Conservation (phyloP, 176 grass and related monocot species). For the Phoenix dactylifera region DNA sequence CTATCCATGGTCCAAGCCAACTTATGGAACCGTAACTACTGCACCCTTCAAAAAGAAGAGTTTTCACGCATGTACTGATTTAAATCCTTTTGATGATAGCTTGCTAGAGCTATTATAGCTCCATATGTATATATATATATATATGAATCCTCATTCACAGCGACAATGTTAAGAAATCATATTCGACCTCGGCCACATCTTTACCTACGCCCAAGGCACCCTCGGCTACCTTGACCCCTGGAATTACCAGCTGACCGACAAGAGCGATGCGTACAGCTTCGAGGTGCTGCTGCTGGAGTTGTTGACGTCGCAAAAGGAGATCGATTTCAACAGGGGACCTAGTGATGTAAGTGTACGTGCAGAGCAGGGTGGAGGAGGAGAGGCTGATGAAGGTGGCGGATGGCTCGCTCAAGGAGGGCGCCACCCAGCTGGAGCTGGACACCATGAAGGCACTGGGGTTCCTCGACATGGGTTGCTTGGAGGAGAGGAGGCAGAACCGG, state of each 20-base stretch:
- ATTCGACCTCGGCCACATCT: constrained; percentile 56
- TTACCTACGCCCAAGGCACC: constrained; percentile 71
- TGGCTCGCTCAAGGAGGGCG: constrained; percentile 25
- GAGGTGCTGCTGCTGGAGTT: constrained; percentile 85
- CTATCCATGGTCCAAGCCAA: too few species aligned
- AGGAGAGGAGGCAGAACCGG: constrained; percentile 58
- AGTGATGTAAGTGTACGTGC: constrained; percentile 63
- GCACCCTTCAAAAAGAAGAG: too few species aligned
- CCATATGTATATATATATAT: too few species aligned
- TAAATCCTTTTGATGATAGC: too few species aligned
- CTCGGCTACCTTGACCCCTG: constrained; percentile 74
- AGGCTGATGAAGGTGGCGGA: constrained; percentile 47
- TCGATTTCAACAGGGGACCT: constrained; percentile 43
- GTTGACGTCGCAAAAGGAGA: constrained; percentile 60
- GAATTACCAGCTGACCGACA: constrained; percentile 78
- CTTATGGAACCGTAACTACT: too few species aligned
- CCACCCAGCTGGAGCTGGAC: constrained; percentile 49
- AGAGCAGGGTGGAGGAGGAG: constrained; percentile 37
- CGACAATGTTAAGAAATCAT: too few species aligned
- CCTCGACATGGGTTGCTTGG: constrained; percentile 53
- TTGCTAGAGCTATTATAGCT: too few species aligned
- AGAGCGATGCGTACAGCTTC: constrained; percentile 86
- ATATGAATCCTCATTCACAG: too few species aligned
- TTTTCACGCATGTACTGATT: too few species aligned
- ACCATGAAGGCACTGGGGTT: constrained; percentile 62